phyloP scores from a whole-genome alignment of 1,139 yeast species.

The Blastobotrys persicus region DNA sequence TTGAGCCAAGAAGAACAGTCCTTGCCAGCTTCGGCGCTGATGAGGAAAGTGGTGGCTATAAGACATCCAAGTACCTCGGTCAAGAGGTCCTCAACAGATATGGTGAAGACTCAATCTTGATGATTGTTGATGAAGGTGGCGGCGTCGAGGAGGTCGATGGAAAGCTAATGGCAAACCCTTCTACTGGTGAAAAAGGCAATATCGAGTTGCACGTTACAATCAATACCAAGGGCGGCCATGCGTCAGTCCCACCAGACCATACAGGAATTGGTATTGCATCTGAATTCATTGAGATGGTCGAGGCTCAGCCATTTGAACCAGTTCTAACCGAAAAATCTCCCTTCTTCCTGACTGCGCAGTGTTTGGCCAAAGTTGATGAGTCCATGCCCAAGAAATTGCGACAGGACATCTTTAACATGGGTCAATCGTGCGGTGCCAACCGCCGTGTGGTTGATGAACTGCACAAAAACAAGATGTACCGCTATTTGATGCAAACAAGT shows the following conservation, averaged over 20 bases:
- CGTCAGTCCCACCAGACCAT: conserved; percentile 67
- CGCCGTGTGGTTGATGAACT: conserved; percentile 22
- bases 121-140: conserved; percentile 65
- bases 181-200: conserved; percentile 69
- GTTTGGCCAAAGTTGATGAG: conserved; percentile 26
- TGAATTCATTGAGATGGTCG: conserved; percentile 51
- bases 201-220: conserved; percentile 52
- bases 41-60: conserved; percentile 57
- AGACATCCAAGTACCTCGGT: conserved; percentile 53
- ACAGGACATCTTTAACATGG: conserved; percentile 3
- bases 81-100: conserved; percentile 47
- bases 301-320: conserved; percentile 48
- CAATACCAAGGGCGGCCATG: conserved; percentile 69
- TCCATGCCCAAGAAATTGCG: conserved; percentile 3
- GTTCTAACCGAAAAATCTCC: conserved; percentile 53
- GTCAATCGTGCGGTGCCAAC: neutral
- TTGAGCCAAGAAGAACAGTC: conserved; percentile 54
- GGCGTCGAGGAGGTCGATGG: conserved; percentile 35
- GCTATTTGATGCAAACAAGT: conserved; percentile 51
- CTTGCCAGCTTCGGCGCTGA: conserved; percentile 67
- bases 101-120: conserved; percentile 55
- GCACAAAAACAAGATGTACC: conserved; percentile 30
- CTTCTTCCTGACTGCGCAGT: conserved; percentile 44
- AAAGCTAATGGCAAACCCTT: conserved; percentile 54
- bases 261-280: conserved; percentile 71